These are phyloP conservation scores for Phialemoniopsis sp. DNA, from an alignment of 2,329 filamentous ascomycete genomes.

Conservation along the genomic window DNA sequence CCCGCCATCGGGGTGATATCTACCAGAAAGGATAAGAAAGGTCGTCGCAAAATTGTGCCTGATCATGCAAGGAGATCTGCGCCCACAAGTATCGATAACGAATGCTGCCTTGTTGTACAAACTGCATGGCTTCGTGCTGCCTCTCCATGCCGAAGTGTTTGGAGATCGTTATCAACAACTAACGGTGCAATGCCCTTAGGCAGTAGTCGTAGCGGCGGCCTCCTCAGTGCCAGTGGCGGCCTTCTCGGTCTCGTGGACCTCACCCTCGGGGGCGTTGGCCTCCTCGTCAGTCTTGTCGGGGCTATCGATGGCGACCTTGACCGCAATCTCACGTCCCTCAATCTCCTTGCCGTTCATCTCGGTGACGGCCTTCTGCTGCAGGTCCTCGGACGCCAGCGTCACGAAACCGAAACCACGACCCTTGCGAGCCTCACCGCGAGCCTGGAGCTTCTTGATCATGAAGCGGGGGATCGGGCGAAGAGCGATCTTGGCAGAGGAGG, in stretches of 20 bases:
- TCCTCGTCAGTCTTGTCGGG: slow-evolving; percentile 94
- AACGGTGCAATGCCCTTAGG: slow-evolving; percentile 15
- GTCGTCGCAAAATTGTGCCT: too few species aligned
- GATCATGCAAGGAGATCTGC: too few species aligned
- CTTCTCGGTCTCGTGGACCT: slow-evolving; percentile 34
- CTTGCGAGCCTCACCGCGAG: slow-evolving; percentile 96
- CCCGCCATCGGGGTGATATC: too few species aligned
- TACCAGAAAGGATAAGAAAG: too few species aligned
- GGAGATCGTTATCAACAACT: slow-evolving; percentile 1
- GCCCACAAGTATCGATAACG: slow-evolving; percentile 1
- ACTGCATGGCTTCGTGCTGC: too few species aligned
- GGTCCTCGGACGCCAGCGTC: slow-evolving; percentile 88
- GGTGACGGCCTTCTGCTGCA: slow-evolving; percentile 91
- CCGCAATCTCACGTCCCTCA: slow-evolving; percentile 96
- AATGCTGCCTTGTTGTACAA: too few species aligned
- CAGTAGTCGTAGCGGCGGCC: slow-evolving; percentile 20
- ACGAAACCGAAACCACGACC: slow-evolving; percentile 99
- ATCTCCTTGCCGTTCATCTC: slow-evolving; percentile 99
- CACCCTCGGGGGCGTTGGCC: slow-evolving; percentile 50
- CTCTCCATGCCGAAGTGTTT: neutral
- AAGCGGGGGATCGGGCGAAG: slow-evolving; percentile 97
- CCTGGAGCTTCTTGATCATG: slow-evolving; percentile 99
- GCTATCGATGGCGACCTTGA: slow-evolving; percentile 99
- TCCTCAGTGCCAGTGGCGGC: slow-evolving; percentile 32
- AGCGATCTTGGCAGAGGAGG: slow-evolving; percentile 94